Evolutionary conservation across 495 filamentous ascomycete genomes (phyloP), one percentile per base, ranked within the genome.

Genomic region (Trichoderma parareesei): DNA sequence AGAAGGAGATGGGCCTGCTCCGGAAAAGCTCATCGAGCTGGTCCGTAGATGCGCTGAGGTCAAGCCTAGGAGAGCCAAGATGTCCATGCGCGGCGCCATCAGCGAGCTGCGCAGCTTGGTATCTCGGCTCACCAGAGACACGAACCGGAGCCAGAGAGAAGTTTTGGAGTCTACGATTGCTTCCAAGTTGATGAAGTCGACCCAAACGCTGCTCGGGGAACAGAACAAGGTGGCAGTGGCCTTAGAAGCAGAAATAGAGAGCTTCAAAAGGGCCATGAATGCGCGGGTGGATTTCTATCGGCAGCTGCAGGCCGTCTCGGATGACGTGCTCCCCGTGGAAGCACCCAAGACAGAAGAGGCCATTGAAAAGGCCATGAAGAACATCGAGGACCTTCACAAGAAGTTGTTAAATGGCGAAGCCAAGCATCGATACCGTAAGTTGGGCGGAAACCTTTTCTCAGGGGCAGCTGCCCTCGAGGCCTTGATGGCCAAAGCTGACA

Each of bases 261-360:
- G 86, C 43, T 94, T 96, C 70, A 87, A 84, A 38, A 82, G 84
- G 42, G 84, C 88, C 0, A 89, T 91, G 82, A 97, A 97, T 69
- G 80, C 85, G 60, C 85, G 93, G 13, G 76, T 96, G 6, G 91
- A 93, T 46, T 97, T 88, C 66, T 97, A 97, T 73, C 85, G 88
- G 0, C 93, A 97, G 68, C 77, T 98, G 20, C 93, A 97, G 71
- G 81, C 84, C 18, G 85, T 97, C 42, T 97, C 93, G 0, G 92
- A 97, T 74, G 91, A 82, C 33, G 90, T 97, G 0, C 84, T 82
- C 9, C 88, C 88, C 8, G 88, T 88, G 53, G 86, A 90, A 82
- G 69, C 73, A 73, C 43, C 73, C 67, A 57, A 69, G 66, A 27
- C 70, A 79, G 80, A 80, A 38, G 62, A 61, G 3, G 69, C 70